Base-by-base conservation (phyloP, 257 asterid genomes). In the Apocynum venetum region DNA sequence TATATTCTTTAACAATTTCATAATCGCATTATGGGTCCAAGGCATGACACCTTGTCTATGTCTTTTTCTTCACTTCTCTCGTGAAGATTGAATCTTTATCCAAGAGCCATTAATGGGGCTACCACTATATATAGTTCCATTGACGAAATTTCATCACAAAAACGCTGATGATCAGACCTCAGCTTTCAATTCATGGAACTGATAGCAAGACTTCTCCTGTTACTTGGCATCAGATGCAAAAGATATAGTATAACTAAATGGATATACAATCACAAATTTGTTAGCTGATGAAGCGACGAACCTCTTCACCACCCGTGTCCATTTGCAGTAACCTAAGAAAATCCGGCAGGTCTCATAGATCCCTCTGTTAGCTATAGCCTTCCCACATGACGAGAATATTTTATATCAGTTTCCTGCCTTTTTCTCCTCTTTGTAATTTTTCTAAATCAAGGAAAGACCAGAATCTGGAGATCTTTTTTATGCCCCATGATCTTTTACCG, bases 201-300 rank as follows among this genome's bases (percentile, higher is more conserved):
- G 61, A 20, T 19, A 8, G 49, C 73, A 47, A 31, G 61, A 19
- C 11, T 15, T 76, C 43, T 19, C 44, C n/a, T 25, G 6, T 69
- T 70, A 71, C 63, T 77, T 69, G 76, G 53, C 76, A 69, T 69
- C 80, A 55, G 80, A 77, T 44, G 60, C 61, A 56, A 57, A 46
- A 56, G 56, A 35, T 56, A n/a, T 15, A 44, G 20, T 19, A 40
- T 40, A 66, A 66, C 10, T 66, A 66, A 66, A 40, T 66, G 72
- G 31, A 40, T 66, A 2, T 63, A 31, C 1, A 60, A 25, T 60
- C 14, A 25, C 41, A 60, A 31, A 64, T 63, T 46, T 2, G 7
- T 8, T 20, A 25, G 9, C 36, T 41, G 20, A 41, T 60, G 43
- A 76, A 49, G 31, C 13, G 43, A 64, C 15, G 60, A 71, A 66